Evolutionary conservation across 345 rosid genomes (phyloP), one percentile per base, ranked within the genome.

Genomic region (Lenwebbia sp.): DNA sequence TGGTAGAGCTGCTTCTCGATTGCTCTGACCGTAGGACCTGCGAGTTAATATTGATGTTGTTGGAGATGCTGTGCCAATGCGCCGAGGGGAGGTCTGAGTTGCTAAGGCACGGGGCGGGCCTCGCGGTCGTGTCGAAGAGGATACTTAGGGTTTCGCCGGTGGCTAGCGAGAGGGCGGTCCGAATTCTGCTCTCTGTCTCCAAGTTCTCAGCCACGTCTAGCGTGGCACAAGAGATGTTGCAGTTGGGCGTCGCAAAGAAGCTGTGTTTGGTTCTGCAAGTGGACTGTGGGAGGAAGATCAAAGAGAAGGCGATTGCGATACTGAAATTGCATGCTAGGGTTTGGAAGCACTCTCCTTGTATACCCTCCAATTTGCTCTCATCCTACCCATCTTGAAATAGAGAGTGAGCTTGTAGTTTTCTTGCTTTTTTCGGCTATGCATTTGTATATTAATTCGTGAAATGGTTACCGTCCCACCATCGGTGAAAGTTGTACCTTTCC

Each of bases 1-100:
- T 95, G 74, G 51, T 91, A 14, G 93, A 92, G 86, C 89, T 93
- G 41, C 94, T 95, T n/a, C 88, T 95, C 5, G 90, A 93, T 37
- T 41, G 62, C 33, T 55, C 85, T 0, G 91, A 91, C 40, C 91
- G 86, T 83, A 89, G 94, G 82, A 60, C 47, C 40, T 86, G 88
- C 44, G 98, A 95, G 87, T 89, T 93, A 84, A 86, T 53, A 14
- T 65, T 95, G 22, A 84, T 60, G 82, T 82, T 90, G 65, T 49
- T 92, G 56, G 90, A 90, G 84, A 40, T 92, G 89, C 83, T 88
- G 54, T 90, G 93, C 88, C 92, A 88, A 26, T 84, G 89, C 5
- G 92, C 93, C 9, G 93, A 92, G 70, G 93, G 93, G 7, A 78
- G 93, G 52, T 85, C 91, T 2, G 90, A 89, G 70, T 58, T 92